Evolutionary conservation across 2,329 filamentous ascomycete species (phyloP), one percentile per base, ranked within the genome.

Genomic region (Penicillium sp.): DNA sequence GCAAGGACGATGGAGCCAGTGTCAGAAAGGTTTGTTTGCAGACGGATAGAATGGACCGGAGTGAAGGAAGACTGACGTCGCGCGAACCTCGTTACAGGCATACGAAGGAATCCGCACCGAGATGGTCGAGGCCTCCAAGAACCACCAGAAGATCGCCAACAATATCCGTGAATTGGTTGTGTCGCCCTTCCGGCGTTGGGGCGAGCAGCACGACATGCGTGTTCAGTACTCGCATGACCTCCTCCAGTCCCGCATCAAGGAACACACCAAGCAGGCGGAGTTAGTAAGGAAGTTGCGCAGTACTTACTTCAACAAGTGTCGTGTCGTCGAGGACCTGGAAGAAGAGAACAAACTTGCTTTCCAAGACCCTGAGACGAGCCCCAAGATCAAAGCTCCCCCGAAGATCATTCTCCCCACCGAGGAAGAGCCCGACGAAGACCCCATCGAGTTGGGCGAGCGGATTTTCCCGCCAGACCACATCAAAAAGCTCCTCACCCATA

Each of bases 271-370:
- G 65, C 95, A 99, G 75, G 88, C 89, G 57, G 94, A 99, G 61
- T 76, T 84, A 21, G 91, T 96, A 60, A 91, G 92, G 82, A 97
- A 97, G 78, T 84, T 97, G 67, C 87, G 94, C 63, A 96, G 90
- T 75, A 90, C 91, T 67, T 99, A 99, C 78, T 97, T 97, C 83
- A 99, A 97, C 81, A 99, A 97, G 78, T 99, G 94, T 74, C 88
- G 95, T 49, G 81, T 97, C 60, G 89, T 97, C 7, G 95, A 99
- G 73, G 94, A 99, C 72, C 79, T 97, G 59, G 94, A 99, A 74
- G 94, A 99, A 76, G 95, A 99, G 80, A 96, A 97, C 75, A 97
- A 99, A 77, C 84, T 99, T 54, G 94, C 92, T 39, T 99, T 99
- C 76, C 92, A 96, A 74, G 91, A 92, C 64, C 91, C 92, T 5